Conservation (phyloP, 2,329 filamentous ascomycete species). For the Domatiomyces catenatus region DNA sequence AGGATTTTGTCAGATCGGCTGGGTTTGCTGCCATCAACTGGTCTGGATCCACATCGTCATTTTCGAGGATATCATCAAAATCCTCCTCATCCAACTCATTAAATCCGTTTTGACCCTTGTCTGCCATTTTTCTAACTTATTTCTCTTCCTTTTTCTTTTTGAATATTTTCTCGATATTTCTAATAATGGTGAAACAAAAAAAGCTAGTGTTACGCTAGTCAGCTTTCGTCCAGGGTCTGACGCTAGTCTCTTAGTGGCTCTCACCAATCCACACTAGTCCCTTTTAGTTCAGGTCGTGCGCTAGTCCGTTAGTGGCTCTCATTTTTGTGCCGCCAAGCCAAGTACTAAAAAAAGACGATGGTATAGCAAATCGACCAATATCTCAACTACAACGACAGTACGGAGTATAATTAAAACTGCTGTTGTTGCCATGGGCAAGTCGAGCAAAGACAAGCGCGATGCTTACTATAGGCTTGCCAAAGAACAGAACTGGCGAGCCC, state of each 20-base stretch:
- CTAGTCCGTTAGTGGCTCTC: too few species aligned
- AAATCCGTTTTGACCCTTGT: constrained; percentile 16
- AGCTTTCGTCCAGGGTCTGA: too few species aligned
- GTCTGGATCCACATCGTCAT: constrained; percentile 39
- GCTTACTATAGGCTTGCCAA: constrained; percentile 96
- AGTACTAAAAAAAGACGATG: too few species aligned
- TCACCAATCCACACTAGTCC: too few species aligned
- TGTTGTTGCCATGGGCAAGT: constrained; percentile 60
- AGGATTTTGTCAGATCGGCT: constrained; percentile 64
- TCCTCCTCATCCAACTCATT: constrained; percentile 31
- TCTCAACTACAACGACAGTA: too few species aligned
- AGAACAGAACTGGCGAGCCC: constrained; percentile 94
- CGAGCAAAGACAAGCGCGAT: constrained; percentile 96
- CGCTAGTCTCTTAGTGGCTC: too few species aligned
- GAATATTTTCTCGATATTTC: constrained; percentile 8
- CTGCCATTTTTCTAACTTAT: constrained; percentile 23
- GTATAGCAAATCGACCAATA: too few species aligned
- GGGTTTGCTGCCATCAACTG: constrained; percentile 42
- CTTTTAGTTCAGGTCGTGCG: too few species aligned
- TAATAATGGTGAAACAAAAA: too few species aligned
- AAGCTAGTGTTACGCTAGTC: too few species aligned
- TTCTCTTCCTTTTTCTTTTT: constrained; percentile 18
- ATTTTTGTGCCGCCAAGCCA: too few species aligned
- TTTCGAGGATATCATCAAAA: constrained; percentile 41
- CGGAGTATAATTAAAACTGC: too few species aligned